Evolutionary conservation across 2,329 filamentous ascomycete species (phyloP).

Genomic region (Chaetomium olivaceum): DNA sequence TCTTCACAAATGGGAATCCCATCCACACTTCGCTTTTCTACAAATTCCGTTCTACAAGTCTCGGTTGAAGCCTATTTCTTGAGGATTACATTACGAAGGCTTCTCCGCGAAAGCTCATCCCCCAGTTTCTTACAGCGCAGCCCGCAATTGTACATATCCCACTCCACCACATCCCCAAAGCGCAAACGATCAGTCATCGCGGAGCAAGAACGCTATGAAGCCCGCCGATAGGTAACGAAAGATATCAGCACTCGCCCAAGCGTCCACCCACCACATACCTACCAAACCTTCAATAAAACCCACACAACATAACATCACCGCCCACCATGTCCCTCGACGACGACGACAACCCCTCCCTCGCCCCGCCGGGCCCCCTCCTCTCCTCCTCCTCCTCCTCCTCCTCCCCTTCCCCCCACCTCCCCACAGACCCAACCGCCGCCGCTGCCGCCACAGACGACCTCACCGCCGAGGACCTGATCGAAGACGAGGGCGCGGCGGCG

Average conservation of each 20-base stretch:
- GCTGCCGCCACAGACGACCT: conserved; percentile 37
- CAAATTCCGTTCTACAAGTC: background rate
- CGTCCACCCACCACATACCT: background rate
- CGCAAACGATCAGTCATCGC: background rate
- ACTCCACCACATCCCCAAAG: background rate
- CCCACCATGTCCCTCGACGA: conserved; percentile 36
- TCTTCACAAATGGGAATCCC: background rate
- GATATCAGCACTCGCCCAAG: background rate
- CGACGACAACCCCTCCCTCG: conserved; percentile 31
- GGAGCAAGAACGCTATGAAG: background rate
- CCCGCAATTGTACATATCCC: background rate
- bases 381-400: background rate
- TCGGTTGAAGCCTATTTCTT: background rate
- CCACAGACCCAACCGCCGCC: conserved; percentile 14
- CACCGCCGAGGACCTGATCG: conserved; percentile 60
- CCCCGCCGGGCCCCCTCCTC: background rate
- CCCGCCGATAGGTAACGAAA: background rate
- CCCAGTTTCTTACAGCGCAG: background rate
- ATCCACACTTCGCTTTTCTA: background rate
- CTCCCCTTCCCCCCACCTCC: background rate
- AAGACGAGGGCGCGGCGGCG: conserved; percentile 62
- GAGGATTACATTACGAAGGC: background rate
- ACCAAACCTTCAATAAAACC: background rate
- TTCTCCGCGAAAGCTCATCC: background rate
- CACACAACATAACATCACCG: background rate